phyloP scores from a whole-genome alignment of 2,329 filamentous ascomycete species.

The Stachybotrys echinatus region DNA sequence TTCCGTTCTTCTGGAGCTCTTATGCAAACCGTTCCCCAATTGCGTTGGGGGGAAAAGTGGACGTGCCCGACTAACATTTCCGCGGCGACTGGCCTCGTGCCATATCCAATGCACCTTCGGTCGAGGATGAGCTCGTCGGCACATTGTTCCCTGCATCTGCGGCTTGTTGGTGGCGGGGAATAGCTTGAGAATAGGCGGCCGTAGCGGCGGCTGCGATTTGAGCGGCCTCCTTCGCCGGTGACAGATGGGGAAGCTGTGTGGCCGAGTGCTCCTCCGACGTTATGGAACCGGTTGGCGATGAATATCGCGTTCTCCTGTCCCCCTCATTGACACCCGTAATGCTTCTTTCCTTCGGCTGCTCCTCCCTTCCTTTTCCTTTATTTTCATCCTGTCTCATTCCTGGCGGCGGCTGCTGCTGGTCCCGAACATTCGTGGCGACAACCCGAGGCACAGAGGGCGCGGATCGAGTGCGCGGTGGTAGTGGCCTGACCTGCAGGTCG shows the following conservation, averaged over 20 bases:
- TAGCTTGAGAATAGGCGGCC: not conserved
- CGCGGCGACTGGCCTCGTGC: not conserved
- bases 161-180: not conserved
- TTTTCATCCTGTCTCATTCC: not conserved
- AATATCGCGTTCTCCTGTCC: not conserved
- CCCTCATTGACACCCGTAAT: not conserved
- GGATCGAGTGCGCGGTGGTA: constrained; percentile 13
- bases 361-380: not conserved
- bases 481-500: constrained; percentile 41
- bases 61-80: no score
- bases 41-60: no score
- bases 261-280: not conserved
- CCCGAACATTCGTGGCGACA: not conserved
- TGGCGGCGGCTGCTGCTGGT: not conserved
- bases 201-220: not conserved
- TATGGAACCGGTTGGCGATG: not conserved
- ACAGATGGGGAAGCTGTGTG: not conserved
- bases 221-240: not conserved
- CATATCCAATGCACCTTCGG: not conserved
- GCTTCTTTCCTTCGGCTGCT: not conserved
- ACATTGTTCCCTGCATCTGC: not conserved
- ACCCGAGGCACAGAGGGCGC: not conserved
- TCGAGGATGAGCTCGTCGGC: not conserved
- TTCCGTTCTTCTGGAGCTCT: no score
- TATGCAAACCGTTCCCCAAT: no score